Conservation (phyloP, 2,329 filamentous ascomycete genomes). For the Peltaster fructicola region DNA sequence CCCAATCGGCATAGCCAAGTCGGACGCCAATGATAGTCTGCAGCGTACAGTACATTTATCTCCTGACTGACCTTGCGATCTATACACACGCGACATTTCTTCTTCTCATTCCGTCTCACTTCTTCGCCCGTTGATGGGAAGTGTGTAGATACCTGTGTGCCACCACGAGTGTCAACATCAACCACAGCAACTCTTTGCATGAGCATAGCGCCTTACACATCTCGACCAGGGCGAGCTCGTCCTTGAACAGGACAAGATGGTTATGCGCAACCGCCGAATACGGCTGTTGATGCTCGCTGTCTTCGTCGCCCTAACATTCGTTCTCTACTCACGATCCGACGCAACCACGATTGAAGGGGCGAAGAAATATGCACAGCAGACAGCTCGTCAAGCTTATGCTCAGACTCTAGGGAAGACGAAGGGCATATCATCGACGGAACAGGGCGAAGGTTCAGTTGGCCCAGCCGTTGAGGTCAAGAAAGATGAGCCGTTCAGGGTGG, state of each 20-base stretch:
- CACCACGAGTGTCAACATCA: constrained; percentile 1
- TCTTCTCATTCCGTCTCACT: constrained; percentile 1
- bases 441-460: too few relatives aligned
- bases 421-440: too few relatives aligned
- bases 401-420: too few relatives aligned
- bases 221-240: neutral
- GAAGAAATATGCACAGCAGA: constrained; percentile 4
- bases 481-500: too few relatives aligned
- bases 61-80: too few relatives aligned
- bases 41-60: too few relatives aligned
- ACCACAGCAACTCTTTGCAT: constrained; percentile 1
- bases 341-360: constrained; percentile 3
- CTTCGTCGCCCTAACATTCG: constrained; percentile 10
- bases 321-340: constrained; percentile 11
- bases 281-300: constrained; percentile 11
- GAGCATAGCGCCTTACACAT: constrained; percentile 1
- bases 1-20: too few relatives aligned
- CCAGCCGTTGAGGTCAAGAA: too few relatives aligned
- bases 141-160: constrained; percentile 1
- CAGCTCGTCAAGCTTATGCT: too few relatives aligned
- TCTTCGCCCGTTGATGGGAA: constrained; percentile 1
- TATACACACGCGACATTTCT: constrained; percentile 1
- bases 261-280: constrained; percentile 10
- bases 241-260: constrained; percentile 5
- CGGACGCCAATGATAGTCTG: too few relatives aligned